Evolutionary conservation across 192 early-diverging fungal genomes (phyloP).

Genomic region (Coemansia brasiliensis): DNA sequence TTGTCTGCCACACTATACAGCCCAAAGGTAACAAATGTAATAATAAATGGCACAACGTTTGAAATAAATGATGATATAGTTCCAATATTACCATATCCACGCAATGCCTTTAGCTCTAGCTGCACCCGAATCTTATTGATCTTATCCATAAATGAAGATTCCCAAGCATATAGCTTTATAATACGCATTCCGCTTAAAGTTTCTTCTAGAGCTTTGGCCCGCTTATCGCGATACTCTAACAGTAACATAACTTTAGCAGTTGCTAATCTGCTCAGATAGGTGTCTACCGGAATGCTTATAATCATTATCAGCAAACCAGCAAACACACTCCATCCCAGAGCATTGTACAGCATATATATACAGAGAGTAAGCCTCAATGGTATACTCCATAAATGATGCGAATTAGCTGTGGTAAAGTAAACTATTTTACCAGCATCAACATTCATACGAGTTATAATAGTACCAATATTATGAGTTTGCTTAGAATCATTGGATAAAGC

Average conservation of each 20-base stretch:
- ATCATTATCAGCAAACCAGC: constrained; percentile 11
- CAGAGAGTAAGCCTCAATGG: constrained; percentile 14
- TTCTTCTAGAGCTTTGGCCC: constrained; percentile 60
- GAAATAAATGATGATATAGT: constrained; percentile 78
- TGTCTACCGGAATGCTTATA: constrained; percentile 32
- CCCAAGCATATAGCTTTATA: constrained; percentile 68
- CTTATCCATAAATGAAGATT: constrained; percentile 53
- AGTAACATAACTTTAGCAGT: constrained; percentile 39
- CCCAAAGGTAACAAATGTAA: constrained; percentile 72
- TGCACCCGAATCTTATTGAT: constrained; percentile 66
- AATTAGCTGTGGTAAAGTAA: not conserved
- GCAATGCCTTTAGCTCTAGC: constrained; percentile 72
- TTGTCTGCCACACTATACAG: constrained; percentile 66
- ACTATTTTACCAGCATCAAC: constrained; percentile 49
- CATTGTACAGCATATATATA: constrained; percentile 18
- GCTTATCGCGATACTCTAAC: constrained; percentile 39
- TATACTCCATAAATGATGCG: constrained; percentile 40
- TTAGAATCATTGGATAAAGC: constrained; percentile 45
- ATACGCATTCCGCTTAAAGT: constrained; percentile 55
- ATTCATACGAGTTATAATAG: constrained; percentile 67
- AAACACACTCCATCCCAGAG: constrained; percentile 16
- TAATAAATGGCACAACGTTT: constrained; percentile 69
- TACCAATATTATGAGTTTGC: constrained; percentile 73
- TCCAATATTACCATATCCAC: constrained; percentile 66
- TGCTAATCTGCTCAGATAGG: constrained; percentile 42